Conservation (phyloP, 805 yeast genomes). For the Metschnikowia orientalis region DNA sequence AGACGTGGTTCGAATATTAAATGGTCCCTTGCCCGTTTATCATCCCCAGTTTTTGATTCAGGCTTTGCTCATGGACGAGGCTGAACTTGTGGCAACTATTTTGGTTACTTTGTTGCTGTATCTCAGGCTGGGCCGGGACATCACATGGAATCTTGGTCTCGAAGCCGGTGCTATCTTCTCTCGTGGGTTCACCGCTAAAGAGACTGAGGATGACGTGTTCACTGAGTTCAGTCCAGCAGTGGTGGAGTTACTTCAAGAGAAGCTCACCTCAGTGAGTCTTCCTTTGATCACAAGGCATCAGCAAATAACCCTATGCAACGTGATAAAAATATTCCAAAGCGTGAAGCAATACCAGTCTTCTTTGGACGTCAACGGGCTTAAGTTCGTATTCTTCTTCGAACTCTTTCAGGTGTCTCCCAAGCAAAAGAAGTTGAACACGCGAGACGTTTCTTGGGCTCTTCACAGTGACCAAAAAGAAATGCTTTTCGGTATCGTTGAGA, state of each 20-base stretch:
- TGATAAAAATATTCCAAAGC: constrained; percentile 59
- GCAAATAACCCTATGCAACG: constrained; percentile 73
- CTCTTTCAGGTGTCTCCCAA: constrained; percentile 49
- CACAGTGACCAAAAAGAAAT: constrained; percentile 77
- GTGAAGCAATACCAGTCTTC: constrained; percentile 42
- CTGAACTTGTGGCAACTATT: constrained; percentile 51
- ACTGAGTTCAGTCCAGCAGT: constrained; percentile 38
- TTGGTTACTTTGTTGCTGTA: constrained; percentile 49
- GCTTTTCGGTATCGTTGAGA: constrained; percentile 46
- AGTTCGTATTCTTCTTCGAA: constrained; percentile 68
- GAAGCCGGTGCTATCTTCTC: constrained; percentile 9
- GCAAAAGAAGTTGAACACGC: constrained; percentile 58
- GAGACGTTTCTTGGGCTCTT: constrained; percentile 85
- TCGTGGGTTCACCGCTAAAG: not conserved
- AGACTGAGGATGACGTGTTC: constrained; percentile 24
- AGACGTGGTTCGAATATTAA: constrained; percentile 68
- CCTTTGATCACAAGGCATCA: constrained; percentile 89
- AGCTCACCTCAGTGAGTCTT: constrained; percentile 58
- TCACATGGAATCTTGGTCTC: constrained; percentile 34
- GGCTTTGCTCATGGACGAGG: constrained; percentile 58
- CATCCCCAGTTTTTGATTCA: constrained; percentile 89
- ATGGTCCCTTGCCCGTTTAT: constrained; percentile 85
- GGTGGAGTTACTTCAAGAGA: constrained; percentile 50
- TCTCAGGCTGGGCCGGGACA: constrained; percentile 38
- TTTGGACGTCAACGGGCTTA: constrained; percentile 61